Evolutionary conservation across 1,139 yeast genomes (phyloP).

Genomic region (Debaryomyces coudertii): DNA sequence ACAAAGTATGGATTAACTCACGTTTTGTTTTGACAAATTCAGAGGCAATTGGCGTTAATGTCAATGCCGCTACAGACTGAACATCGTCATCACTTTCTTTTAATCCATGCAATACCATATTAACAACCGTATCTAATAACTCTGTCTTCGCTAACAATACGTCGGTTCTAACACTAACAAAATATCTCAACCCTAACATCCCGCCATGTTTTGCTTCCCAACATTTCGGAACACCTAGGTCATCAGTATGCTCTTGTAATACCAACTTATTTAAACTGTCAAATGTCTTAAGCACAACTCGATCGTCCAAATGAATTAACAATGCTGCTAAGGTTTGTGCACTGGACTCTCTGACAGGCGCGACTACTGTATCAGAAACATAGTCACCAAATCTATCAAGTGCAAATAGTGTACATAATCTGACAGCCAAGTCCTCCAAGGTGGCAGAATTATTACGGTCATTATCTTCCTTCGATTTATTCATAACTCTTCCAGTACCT

Average conservation of each 20-base stretch:
- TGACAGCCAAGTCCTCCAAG: conserved; percentile 85
- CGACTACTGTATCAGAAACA: conserved; percentile 96
- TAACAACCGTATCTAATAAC: conserved; percentile 70
- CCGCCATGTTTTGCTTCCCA: conserved; percentile 99
- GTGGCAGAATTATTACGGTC: conserved; percentile 65
- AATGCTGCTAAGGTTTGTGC: conserved; percentile 95
- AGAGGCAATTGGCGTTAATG: conserved; percentile 84
- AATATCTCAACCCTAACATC: conserved; percentile 87
- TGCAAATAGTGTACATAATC: conserved; percentile 85
- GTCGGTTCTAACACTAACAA: conserved; percentile 88
- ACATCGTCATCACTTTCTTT: conserved; percentile 91
- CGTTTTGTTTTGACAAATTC: conserved; percentile 74
- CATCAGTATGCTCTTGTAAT: conserved; percentile 59
- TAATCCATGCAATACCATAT: conserved; percentile 86
- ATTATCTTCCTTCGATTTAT: conserved; percentile 64
- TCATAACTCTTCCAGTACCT: conserved; percentile 82
- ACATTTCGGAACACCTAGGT: conserved; percentile 42
- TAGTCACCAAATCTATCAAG: conserved; percentile 96
- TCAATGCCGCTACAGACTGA: conserved; percentile 95
- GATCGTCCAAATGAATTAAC: conserved; percentile 64
- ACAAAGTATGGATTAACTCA: conserved; percentile 61
- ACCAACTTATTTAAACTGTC: conserved; percentile 68
- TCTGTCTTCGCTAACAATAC: conserved; percentile 61
- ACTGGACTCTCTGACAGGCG: conserved; percentile 96
- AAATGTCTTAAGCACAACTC: conserved; percentile 62